Conservation (phyloP, 139 green algal species). For the Chlorella sp. region DNA sequence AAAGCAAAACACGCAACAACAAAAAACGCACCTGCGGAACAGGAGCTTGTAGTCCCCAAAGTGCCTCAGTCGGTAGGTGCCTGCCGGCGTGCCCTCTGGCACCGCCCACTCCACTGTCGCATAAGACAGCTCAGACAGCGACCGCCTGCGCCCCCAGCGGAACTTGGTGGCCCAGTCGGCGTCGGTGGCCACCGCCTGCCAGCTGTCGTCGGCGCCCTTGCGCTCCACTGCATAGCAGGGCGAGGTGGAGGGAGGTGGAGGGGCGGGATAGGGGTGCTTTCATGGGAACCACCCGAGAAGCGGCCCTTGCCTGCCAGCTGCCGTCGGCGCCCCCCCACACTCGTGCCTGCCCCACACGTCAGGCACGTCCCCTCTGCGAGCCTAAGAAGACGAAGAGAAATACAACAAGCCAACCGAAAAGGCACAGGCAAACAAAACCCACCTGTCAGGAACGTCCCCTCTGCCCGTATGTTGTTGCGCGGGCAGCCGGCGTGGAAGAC, state of each 20-base stretch:
- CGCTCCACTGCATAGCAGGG: constrained; percentile 51
- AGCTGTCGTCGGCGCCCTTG: constrained; percentile 38
- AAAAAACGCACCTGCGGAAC: constrained; percentile 34
- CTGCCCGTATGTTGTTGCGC: constrained; percentile 76
- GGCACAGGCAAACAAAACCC: no score
- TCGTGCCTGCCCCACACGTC: no score
- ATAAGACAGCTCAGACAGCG: constrained; percentile 68
- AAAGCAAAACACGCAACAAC: background rate
- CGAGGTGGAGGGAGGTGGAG: no score
- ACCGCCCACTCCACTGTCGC: constrained; percentile 77
- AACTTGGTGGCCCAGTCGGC: constrained; percentile 76
- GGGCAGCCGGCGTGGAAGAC: constrained; percentile 79
- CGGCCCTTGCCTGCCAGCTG: no score
- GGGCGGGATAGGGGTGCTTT: background rate
- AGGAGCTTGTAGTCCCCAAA: constrained; percentile 77
- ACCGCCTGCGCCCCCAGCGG: constrained; percentile 55
- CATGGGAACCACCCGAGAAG: no score
- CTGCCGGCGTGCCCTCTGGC: constrained; percentile 44
- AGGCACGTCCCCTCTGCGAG: background rate
- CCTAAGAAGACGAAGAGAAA: background rate
- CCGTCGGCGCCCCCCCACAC: no score
- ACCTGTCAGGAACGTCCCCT: constrained; percentile 77
- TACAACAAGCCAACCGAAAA: background rate
- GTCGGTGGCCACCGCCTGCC: constrained; percentile 65
- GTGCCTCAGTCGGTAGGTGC: constrained; percentile 77